These are phyloP conservation scores for Colletotrichum plurivorum DNA, from an alignment of 2,329 filamentous ascomycete species.

Conservation along the genomic window DNA sequence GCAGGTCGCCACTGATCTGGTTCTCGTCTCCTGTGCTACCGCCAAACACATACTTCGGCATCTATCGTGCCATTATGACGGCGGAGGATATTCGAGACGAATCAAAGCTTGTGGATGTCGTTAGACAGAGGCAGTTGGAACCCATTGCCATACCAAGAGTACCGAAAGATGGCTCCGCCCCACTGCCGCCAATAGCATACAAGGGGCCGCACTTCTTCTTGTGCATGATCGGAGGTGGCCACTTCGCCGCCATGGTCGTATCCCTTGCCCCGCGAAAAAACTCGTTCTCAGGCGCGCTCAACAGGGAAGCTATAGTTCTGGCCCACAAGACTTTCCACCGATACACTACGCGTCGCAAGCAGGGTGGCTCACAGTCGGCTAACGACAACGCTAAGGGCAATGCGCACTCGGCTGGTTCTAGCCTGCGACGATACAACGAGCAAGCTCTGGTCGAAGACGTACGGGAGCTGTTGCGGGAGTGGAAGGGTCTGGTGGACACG, in stretches of 20 bases:
- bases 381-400: constrained; percentile 95
- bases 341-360: constrained; percentile 95
- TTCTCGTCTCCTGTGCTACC: constrained; percentile 83
- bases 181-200: constrained; percentile 67
- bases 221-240: constrained; percentile 98
- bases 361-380: constrained; percentile 94
- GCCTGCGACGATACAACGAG: constrained; percentile 93
- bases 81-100: constrained; percentile 77
- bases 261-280: constrained; percentile 85
- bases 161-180: constrained; percentile 67
- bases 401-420: constrained; percentile 93
- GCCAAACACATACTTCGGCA: constrained; percentile 83
- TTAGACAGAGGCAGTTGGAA: constrained; percentile 83
- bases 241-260: constrained; percentile 97
- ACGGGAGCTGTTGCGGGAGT: constrained; percentile 82
- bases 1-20: constrained; percentile 81
- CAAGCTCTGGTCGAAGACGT: constrained; percentile 91
- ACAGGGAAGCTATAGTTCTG: constrained; percentile 87
- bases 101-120: constrained; percentile 72
- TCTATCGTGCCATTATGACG: constrained; percentile 88
- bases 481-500: constrained; percentile 88
- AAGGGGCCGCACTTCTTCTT: constrained; percentile 91
- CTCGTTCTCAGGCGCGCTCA: constrained; percentile 80
- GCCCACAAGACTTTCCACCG: constrained; percentile 98
- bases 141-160: constrained; percentile 69